Base-by-base conservation (phyloP, 345 rosid species). In the Brassica carinata region DNA sequence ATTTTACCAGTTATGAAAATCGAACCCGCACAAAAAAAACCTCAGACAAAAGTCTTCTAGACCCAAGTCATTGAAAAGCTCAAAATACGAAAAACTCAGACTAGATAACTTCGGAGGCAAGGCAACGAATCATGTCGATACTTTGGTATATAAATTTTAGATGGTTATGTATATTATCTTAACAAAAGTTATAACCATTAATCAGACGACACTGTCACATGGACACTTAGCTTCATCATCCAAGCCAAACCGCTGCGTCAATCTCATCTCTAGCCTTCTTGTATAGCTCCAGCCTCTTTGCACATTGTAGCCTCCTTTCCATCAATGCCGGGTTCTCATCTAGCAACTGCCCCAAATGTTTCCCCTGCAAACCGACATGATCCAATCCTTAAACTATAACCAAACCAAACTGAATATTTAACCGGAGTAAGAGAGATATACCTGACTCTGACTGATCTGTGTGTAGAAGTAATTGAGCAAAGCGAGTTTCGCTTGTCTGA, bases 221-320 rank as follows among this genome's bases (percentile, higher is more conserved):
- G 7, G 18, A 71, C 33, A 34, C 31, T 57, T 55, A 71, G 27
- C 10, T 78, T 57, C 29, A 1, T 83, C 74, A 79, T 72, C 87
- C 68, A 8, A 64, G 72, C 84, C 84, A 78, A 33, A 78, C 85
- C 38, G 76, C 93, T 1, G 96, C 90, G 78, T 89, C 96, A 4
- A 91, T 84, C 81, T 91, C 96, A 61, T 91, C 93, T 79, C 90
- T 85, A 5, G 90, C 93, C 8, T 90, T 84, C 87, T 87, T 91
- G 80, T 91, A 88, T 38, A 91, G 36, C 79, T 89, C 96, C 1
- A 91, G 93, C 83, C 92, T 88, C 78, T 86, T 88, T 8, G 87
- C 90, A 67, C 86, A 83, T 26, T 86, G 89, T n/a, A 51, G 62
- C 78, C 93, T 87, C 86, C 87, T 91, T 71, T 91, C 93, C 93